phyloP scores from a whole-genome alignment of 1,139 yeast species.

The Yamadazyma atmosphaerica region DNA sequence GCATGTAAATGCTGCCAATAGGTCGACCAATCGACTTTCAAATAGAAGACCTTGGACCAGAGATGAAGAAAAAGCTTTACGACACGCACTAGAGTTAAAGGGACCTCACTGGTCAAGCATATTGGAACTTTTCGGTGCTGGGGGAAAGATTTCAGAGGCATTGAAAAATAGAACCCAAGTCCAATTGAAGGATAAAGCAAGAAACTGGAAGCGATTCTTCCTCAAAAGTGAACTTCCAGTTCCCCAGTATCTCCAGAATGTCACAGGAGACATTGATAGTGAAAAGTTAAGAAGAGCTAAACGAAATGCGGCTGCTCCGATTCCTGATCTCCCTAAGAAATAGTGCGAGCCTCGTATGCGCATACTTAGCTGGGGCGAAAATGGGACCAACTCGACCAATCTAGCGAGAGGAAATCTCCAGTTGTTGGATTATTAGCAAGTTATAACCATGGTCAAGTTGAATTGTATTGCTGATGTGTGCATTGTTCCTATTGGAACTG shows the following conservation, averaged over 20 bases:
- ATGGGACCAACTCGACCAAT: too few species aligned
- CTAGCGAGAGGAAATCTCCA: not conserved
- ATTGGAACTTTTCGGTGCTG: constrained; percentile 84
- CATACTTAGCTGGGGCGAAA: not conserved
- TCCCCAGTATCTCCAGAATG: constrained; percentile 76
- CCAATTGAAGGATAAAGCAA: constrained; percentile 91
- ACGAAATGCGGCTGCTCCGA: constrained; percentile 47
- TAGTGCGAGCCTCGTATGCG: constrained; percentile 2
- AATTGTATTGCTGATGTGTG: constrained; percentile 82
- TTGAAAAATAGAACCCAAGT: constrained; percentile 86
- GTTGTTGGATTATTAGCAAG: too few species aligned
- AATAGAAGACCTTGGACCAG: constrained; percentile 78
- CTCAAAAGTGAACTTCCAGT: constrained; percentile 69
- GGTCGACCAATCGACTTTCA: constrained; percentile 25
- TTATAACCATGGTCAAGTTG: constrained; percentile 38
- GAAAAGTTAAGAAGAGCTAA: constrained; percentile 40
- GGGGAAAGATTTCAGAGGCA: constrained; percentile 82
- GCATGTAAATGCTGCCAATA: constrained; percentile 36
- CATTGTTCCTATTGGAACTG: constrained; percentile 85
- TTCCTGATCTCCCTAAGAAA: constrained; percentile 18
- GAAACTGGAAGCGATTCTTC: constrained; percentile 90
- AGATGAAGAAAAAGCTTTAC: constrained; percentile 83
- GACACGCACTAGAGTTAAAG: constrained; percentile 75
- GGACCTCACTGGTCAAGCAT: constrained; percentile 96
- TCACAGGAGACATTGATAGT: constrained; percentile 81